A percentile compares a stretch with the other conserved stretches of the same genome.
phyloP scores from a whole-genome alignment of 805 yeast genomes.

The Ogataea haglerorum region DNA sequence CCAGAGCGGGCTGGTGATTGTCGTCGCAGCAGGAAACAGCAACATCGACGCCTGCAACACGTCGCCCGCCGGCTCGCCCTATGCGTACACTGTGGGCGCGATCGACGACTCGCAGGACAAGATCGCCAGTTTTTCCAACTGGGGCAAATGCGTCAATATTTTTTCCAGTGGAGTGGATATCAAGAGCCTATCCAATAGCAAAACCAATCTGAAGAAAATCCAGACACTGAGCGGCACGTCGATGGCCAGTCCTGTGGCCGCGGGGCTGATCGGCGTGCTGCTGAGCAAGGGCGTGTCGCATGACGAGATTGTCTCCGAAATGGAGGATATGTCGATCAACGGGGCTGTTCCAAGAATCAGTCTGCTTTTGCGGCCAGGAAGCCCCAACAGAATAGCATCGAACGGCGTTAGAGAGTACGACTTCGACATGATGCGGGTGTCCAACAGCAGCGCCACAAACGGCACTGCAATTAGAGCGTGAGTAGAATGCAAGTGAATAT shows the following conservation, averaged over 20 bases:
- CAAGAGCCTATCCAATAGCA: slow-evolving; percentile 46
- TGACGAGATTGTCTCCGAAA: slow-evolving; percentile 36
- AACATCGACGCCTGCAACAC: slow-evolving; percentile 72
- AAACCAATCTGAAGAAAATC: slow-evolving; percentile 14
- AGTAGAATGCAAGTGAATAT: neutral
- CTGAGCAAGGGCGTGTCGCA: slow-evolving; percentile 49
- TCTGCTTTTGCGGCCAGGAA: slow-evolving; percentile 43
- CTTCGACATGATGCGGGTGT: slow-evolving; percentile 5
- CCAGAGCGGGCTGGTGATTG: slow-evolving; percentile 65
- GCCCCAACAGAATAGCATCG: slow-evolving; percentile 56
- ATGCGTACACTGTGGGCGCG: slow-evolving; percentile 83
- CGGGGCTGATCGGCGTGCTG: slow-evolving; percentile 59
- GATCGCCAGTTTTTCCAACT: slow-evolving; percentile 79
- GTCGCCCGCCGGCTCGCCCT: slow-evolving; percentile 80
- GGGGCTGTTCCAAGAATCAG: slow-evolving; percentile 47
- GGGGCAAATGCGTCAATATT: slow-evolving; percentile 89
- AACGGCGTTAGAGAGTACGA: slow-evolving; percentile 26
- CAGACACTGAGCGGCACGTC: slow-evolving; percentile 68
- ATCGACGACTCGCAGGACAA: slow-evolving; percentile 70
- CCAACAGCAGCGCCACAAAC: slow-evolving; percentile 1
- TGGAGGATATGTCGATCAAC: slow-evolving; percentile 46
- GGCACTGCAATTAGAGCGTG: slow-evolving; percentile 1
- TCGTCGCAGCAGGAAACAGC: slow-evolving; percentile 86
- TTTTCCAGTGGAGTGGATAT: slow-evolving; percentile 80
- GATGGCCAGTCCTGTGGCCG: slow-evolving; percentile 75